Evolutionary conservation across 192 early-diverging fungal species (phyloP).

Genomic region (Linnemannia zychae): DNA sequence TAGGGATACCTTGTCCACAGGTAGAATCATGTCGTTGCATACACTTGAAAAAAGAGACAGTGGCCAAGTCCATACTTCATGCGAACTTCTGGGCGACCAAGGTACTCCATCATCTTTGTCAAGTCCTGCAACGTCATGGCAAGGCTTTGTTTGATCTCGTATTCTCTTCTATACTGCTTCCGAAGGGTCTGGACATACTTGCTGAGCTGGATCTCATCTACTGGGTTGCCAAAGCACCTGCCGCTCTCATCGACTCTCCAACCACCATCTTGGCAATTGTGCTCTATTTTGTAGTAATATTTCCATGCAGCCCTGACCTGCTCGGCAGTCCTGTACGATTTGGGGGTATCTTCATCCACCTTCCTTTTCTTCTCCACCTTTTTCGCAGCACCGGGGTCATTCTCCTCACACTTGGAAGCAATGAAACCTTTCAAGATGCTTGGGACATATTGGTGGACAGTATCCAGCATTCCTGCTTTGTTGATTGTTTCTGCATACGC

Average conservation of each 20-base stretch:
- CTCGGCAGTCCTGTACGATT: slow-evolving; percentile 1
- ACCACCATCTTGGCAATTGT: background rate
- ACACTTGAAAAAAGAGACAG: slow-evolving; percentile 5
- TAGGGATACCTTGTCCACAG: background rate
- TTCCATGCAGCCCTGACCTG: slow-evolving; percentile 8
- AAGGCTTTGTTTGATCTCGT: background rate
- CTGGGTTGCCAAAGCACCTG: slow-evolving; percentile 8
- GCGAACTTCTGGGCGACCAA: background rate
- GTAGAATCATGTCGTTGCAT: background rate
- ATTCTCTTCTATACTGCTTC: slow-evolving; percentile 2
- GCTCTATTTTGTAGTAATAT: background rate
- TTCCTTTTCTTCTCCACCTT: slow-evolving; percentile 7
- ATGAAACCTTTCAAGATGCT: background rate
- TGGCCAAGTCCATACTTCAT: background rate
- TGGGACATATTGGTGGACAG: background rate
- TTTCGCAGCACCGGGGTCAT: background rate
- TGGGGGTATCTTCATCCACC: background rate
- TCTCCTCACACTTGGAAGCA: slow-evolving; percentile 17
- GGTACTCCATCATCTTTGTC: slow-evolving; percentile 6
- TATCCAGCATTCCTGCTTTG: slow-evolving; percentile 4
- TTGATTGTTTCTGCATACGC: background rate
- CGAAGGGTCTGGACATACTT: slow-evolving; percentile 13
- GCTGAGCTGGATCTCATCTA: background rate
- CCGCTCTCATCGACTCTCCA: slow-evolving; percentile 6
- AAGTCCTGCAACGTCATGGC: slow-evolving; percentile 2